Conservation (phyloP, 129 eudicot species). For the Escallonia rubra region DNA sequence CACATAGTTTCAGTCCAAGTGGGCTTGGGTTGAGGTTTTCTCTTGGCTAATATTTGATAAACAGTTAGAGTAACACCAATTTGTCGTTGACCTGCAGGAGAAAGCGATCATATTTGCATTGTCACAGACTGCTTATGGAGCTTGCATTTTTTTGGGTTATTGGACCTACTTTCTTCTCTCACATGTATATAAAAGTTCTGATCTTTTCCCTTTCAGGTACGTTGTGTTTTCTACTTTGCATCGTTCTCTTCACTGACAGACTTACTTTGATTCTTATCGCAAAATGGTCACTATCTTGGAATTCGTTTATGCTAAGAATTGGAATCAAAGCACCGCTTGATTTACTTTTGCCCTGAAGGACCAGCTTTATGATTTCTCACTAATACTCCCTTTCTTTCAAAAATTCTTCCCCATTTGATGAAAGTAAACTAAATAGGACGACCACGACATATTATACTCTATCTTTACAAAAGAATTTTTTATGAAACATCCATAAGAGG, state of each 20-base stretch:
- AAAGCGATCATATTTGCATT: slow-evolving; percentile 73
- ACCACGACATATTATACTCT: too few species aligned
- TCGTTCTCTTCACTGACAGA: neutral
- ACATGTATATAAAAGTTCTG: slow-evolving; percentile 36
- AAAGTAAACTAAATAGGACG: too few species aligned
- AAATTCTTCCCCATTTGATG: too few species aligned
- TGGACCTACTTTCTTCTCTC: slow-evolving; percentile 83
- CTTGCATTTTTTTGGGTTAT: slow-evolving; percentile 66
- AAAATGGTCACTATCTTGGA: too few species aligned
- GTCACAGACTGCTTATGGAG: slow-evolving; percentile 87
- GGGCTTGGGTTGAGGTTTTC: neutral
- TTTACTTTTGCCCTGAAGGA: too few species aligned
- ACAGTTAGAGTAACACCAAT: neutral
- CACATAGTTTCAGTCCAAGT: too few species aligned
- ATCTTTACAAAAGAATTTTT: too few species aligned
- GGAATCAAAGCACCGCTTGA: too few species aligned
- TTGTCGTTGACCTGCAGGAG: slow-evolving; percentile 52
- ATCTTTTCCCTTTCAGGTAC: slow-evolving; percentile 86
- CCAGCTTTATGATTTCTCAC: too few species aligned
- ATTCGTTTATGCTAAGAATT: too few species aligned
- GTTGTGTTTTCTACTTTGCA: slow-evolving; percentile 1
- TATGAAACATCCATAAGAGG: too few species aligned
- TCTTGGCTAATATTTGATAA: neutral
- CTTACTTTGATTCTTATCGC: neutral
- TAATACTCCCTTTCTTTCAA: too few species aligned